Conservation (phyloP, 176 grass and related monocot genomes). For the Avena insularis region DNA sequence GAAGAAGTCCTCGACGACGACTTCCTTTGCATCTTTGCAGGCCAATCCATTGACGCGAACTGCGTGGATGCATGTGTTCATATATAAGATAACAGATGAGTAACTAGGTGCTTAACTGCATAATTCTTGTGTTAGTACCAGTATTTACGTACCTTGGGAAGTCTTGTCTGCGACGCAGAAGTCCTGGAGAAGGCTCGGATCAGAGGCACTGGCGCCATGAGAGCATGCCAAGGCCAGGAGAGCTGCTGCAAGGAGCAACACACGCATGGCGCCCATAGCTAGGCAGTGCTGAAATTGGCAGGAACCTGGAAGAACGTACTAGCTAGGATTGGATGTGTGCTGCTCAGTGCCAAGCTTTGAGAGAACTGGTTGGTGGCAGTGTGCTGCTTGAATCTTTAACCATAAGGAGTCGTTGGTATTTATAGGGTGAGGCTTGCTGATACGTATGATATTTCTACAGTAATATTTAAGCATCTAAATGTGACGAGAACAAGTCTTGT, state of each 20-base stretch:
- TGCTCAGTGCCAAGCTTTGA: neutral
- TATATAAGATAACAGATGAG: neutral
- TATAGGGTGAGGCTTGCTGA: neutral
- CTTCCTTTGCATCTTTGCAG: too few species aligned
- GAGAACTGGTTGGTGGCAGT: neutral
- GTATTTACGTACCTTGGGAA: neutral
- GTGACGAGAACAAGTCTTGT: too few species aligned
- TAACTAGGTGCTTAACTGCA: neutral
- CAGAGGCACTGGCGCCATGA: too few species aligned
- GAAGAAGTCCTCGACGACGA: too few species aligned
- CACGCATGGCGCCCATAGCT: neutral
- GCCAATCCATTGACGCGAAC: too few species aligned
- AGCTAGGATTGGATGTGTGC: neutral
- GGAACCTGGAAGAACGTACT: neutral
- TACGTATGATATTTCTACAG: too few species aligned
- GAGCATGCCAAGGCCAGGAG: too few species aligned
- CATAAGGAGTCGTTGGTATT: neutral
- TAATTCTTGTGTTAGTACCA: neutral
- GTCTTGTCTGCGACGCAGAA: too few species aligned
- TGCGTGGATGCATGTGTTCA: too few species aligned
- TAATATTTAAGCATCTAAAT: too few species aligned
- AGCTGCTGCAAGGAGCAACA: neutral
- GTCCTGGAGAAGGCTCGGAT: too few species aligned
- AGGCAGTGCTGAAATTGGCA: too few species aligned
- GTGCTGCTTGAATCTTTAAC: neutral